phyloP scores from a whole-genome alignment of 2,329 filamentous ascomycete genomes.

The Davidsoniella australis region DNA sequence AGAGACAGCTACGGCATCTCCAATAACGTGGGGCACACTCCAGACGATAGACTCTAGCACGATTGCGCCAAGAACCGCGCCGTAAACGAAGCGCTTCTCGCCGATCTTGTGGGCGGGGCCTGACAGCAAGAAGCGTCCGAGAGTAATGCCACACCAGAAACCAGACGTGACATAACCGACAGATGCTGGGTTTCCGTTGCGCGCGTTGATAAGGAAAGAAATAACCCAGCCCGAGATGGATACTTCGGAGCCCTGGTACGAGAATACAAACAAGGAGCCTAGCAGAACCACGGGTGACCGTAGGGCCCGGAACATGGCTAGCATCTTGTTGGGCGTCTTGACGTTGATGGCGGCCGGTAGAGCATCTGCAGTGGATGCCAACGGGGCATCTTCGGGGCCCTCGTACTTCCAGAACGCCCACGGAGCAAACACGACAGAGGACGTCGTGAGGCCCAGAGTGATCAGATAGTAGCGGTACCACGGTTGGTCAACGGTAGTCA shows the following conservation, averaged over 20 bases:
- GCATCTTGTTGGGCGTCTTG: constrained; percentile 14
- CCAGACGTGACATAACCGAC: constrained; percentile 68
- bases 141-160: constrained; percentile 57
- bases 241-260: constrained; percentile 73
- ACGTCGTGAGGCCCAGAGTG: constrained; percentile 37
- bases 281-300: constrained; percentile 47
- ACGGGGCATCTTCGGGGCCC: constrained; percentile 25
- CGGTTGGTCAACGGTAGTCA: constrained; percentile 27
- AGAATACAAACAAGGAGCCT: constrained; percentile 67
- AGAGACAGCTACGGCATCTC: constrained; percentile 48
- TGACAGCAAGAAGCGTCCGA: constrained; percentile 56
- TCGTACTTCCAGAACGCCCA: constrained; percentile 46
- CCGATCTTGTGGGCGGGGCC: constrained; percentile 49
- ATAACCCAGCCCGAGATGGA: constrained; percentile 77
- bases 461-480: constrained; percentile 65
- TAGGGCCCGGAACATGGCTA: constrained; percentile 31
- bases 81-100: constrained; percentile 52
- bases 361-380: constrained; percentile 14
- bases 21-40: constrained; percentile 59
- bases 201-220: constrained; percentile 60
- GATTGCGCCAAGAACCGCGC: constrained; percentile 41
- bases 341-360: constrained; percentile 14
- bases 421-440: constrained; percentile 38
- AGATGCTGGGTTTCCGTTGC: constrained; percentile 48
- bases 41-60: constrained; percentile 63